Base-by-base conservation (phyloP, 306 rosid species). In the Prunus padus region DNA sequence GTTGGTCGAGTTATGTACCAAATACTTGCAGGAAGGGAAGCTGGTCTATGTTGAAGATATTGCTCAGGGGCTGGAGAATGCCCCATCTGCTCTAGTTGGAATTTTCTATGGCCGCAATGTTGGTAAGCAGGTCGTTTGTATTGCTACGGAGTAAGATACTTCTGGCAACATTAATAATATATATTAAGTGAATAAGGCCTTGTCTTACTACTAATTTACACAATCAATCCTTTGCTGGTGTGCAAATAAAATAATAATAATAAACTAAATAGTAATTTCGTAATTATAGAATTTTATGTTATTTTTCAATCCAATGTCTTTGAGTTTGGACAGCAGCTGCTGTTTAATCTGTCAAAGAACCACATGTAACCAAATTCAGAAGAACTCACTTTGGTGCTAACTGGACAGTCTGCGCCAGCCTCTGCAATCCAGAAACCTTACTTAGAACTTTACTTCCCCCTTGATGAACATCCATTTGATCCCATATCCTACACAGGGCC, bases 341-440 rank as follows among this genome's bases (percentile, higher is more conserved):
- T 33, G 40, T 33, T 33, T 37, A 37, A 2, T 28, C 61, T 69
- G 11, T 6, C 18, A 69, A 11, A 67, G 25, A 69, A n/a, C 69
- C 59, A 46, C 19, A 30, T 12, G 18, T 57, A 14, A 55, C 25
- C 31, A 71, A 19, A 65, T 40, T 63, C 19, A 7, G 4, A 26
- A 78, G 8, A 40, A 70, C 6, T 33, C 20, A 10, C 31, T 11
- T 7, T 70, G 68, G 56, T 14, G 18, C 30, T 14, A 28, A 67
- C 56, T n/a, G 3, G 15, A 22, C 26, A 33, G 50, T 7, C 11
- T 3, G 52, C 18, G 42, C 9, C 37, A 57, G 13, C 19, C 68
- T 71, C 63, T 55, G 72, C 2, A 65, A 47, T n/a, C 77, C 55
- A 16, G 73, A 55, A 72, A 45, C 46, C 72, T 1, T n/a, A 14